Evolutionary conservation across 257 asterid species (phyloP).

Genomic region (Vinca minor): DNA sequence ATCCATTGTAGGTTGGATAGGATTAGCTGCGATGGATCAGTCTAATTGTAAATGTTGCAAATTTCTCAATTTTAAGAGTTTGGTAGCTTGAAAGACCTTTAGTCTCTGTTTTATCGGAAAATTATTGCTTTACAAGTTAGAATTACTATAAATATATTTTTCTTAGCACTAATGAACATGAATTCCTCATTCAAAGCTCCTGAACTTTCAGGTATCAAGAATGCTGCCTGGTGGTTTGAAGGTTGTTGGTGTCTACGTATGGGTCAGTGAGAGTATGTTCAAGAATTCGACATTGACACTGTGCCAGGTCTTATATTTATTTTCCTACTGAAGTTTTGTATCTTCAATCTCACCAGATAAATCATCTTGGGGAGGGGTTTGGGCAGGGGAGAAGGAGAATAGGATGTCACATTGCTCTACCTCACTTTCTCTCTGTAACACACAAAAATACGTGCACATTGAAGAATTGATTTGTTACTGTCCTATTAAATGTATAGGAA

Average conservation of each 20-base stretch:
- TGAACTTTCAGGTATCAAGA: slow-evolving; percentile 60
- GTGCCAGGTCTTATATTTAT: slow-evolving; percentile 61
- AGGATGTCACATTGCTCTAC: neutral
- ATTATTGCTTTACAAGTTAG: neutral
- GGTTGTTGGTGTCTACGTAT: slow-evolving; percentile 81
- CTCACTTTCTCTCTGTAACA: neutral
- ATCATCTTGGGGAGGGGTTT: neutral
- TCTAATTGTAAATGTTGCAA: neutral
- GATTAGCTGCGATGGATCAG: neutral
- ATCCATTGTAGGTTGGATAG: too few species aligned
- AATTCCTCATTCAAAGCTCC: neutral
- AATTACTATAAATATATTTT: slow-evolving; percentile 4
- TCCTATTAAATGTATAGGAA: neutral
- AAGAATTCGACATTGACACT: slow-evolving; percentile 63
- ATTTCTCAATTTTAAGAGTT: neutral
- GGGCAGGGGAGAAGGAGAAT: neutral
- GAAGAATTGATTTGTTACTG: neutral
- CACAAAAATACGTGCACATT: neutral
- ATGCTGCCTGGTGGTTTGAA: slow-evolving; percentile 89
- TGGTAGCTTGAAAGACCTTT: neutral
- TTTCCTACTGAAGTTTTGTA: slow-evolving; percentile 2
- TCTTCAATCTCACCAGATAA: neutral
- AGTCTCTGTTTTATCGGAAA: neutral
- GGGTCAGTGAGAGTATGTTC: slow-evolving; percentile 74
- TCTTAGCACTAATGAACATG: slow-evolving; percentile 9